phyloP scores from a whole-genome alignment of 371 early-diverging fungal genomes.

The Mucor circinelloides region DNA sequence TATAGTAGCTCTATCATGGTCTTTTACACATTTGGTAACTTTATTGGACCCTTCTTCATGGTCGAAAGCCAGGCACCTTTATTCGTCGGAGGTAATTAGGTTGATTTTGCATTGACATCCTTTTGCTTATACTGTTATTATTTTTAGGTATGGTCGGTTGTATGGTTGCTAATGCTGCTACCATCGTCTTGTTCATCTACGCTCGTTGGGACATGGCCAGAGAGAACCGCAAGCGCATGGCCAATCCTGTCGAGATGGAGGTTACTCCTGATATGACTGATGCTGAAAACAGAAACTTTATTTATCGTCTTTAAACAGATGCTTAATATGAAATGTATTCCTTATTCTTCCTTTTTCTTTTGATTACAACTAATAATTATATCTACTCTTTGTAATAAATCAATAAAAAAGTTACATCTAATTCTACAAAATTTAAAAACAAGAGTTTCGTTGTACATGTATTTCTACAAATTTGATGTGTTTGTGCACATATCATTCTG shows the following conservation, averaged over 20 bases:
- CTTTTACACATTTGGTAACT: slow-evolving; percentile 36
- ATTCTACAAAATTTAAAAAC: background rate
- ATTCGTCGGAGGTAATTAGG: slow-evolving; percentile 29
- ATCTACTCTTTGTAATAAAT: background rate
- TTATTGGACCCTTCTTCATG: slow-evolving; percentile 45
- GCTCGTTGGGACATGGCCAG: slow-evolving; percentile 21
- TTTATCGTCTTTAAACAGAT: slow-evolving; percentile 23
- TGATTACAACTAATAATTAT: background rate
- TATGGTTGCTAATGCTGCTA: slow-evolving; percentile 26
- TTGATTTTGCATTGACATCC: no score
- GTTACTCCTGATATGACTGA: slow-evolving; percentile 23
- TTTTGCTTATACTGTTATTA: no score
- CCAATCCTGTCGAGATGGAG: background rate
- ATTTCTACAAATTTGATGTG: background rate
- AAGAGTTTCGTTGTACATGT: background rate
- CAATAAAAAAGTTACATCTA: background rate
- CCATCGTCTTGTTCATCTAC: slow-evolving; percentile 22
- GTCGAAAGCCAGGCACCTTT: slow-evolving; percentile 28
- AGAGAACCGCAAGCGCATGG: slow-evolving; percentile 22
- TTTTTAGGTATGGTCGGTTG: slow-evolving; percentile 14
- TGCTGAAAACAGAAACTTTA: slow-evolving; percentile 22
- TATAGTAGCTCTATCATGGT: slow-evolving; percentile 30
- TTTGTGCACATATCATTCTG: background rate
- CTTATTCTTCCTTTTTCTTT: background rate
- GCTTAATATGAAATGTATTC: background rate